Evolutionary conservation across 2,329 filamentous ascomycete species (phyloP), one percentile per base, ranked within the genome.

Genomic region (Fusarium hainanense): DNA sequence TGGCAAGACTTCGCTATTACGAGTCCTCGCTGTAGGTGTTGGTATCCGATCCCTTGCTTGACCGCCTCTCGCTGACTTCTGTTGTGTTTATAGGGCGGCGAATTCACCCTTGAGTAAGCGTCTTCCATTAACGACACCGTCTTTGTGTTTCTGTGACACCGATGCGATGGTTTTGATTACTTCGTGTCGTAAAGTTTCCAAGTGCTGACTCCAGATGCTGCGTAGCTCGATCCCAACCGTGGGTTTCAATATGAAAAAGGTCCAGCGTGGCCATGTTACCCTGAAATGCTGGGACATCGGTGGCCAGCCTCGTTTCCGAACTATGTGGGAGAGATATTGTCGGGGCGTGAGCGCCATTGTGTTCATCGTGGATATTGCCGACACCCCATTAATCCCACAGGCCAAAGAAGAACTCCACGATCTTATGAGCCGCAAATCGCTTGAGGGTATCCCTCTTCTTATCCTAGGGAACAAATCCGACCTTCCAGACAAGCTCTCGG

Each of bases 311-410:
- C 89, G 95, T 72, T 99, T 98, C 84, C 92, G 96, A 77, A 93
- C 93, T 74, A 99, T 99, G 96, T 99, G 96, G 96, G 96, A 99
- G 85, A 88, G 96, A 77, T 99, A 99, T 81, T 98, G 96, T 82
- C 93, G 94, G 70, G 96, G 94, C 54, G 96, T 98, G 74, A 97
- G 97, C 82, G 95, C 95, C 74, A 98, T 99, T 74, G 93, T 99
- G 72, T 99, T 98, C 82, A 97, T 99, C 79, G 94, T 98, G 77
- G 96, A 99, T 80, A 97, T 97, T 71, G 94, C 95, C 73, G 96
- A 99, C 81, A 86, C 87, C 69, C 88, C 89, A 55, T 88, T 93
- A 60, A 86, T 98, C 63, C 91, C 93, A 11, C 89, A 93, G 67
- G 96, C 96, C 54, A 93, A 92, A 76, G 94, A 98, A 73, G 96